Conservation (phyloP, 2,329 filamentous ascomycete species). For the Colletotrichum kahawae region DNA sequence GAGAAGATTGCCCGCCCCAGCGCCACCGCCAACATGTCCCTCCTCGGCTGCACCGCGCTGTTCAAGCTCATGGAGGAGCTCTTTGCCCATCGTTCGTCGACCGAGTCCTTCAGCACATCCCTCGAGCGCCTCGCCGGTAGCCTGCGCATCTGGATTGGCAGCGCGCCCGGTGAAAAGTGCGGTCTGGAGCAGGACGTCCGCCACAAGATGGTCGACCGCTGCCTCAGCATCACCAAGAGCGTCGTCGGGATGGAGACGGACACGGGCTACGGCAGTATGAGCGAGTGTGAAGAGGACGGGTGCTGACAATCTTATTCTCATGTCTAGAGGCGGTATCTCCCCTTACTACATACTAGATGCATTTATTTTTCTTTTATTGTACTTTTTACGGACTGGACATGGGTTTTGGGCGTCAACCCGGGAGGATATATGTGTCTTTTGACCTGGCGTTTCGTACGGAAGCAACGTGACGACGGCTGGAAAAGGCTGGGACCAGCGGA, state of each 20-base stretch:
- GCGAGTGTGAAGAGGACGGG: conserved; percentile 47
- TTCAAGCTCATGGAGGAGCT: conserved; percentile 64
- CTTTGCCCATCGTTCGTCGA: conserved; percentile 49
- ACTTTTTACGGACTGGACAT: conserved; percentile 7
- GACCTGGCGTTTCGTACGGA: conserved; percentile 8
- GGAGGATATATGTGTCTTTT: background rate
- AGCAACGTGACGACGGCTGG: conserved; percentile 14
- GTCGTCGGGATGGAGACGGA: conserved; percentile 66
- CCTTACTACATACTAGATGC: conserved; percentile 7
- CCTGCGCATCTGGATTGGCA: conserved; percentile 66
- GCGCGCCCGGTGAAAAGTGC: conserved; percentile 52
- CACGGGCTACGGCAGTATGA: conserved; percentile 64
- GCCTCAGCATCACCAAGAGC: conserved; percentile 59
- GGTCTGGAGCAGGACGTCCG: conserved; percentile 58
- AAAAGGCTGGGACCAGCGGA: conserved; percentile 17
- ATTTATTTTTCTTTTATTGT: background rate
- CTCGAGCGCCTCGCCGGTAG: conserved; percentile 63
- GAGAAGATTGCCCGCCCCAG: conserved; percentile 52
- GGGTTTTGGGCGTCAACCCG: background rate
- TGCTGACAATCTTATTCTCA: conserved; percentile 1
- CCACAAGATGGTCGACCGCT: conserved; percentile 59
- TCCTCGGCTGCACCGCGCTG: conserved; percentile 64
- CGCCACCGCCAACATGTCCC: conserved; percentile 49
- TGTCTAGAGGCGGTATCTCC: background rate
- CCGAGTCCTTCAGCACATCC: conserved; percentile 49